Evolutionary conservation across 441 rosid species (phyloP).

Genomic region (Geranium incanum): DNA sequence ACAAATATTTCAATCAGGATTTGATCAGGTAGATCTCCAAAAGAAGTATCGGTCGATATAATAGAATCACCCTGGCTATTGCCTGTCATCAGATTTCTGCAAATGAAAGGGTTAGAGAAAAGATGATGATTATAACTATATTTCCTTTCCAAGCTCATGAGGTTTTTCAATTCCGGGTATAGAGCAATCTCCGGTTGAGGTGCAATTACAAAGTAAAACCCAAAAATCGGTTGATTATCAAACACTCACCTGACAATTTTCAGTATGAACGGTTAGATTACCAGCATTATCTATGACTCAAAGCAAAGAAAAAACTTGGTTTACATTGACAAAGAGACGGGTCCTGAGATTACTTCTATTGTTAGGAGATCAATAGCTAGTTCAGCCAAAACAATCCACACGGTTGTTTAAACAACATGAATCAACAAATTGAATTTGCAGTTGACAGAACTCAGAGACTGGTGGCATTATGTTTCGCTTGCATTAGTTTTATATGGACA

Average conservation of each 20-base stretch:
- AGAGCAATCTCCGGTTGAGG: background rate
- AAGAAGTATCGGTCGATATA: constrained; percentile 28
- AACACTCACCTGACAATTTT: background rate
- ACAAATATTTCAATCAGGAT: constrained; percentile 64
- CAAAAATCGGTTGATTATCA: background rate
- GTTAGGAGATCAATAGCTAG: background rate
- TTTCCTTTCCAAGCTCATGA: background rate
- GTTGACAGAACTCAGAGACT: background rate
- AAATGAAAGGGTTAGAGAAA: constrained; percentile 13
- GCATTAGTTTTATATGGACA: background rate
- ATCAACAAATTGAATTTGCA: background rate
- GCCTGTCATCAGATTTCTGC: constrained; percentile 49
- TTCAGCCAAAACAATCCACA: background rate
- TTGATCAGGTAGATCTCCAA: constrained; percentile 68
- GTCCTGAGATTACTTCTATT: background rate
- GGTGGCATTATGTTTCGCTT: too few relatives aligned
- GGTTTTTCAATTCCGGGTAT: background rate
- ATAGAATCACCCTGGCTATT: constrained; percentile 21
- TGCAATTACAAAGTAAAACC: background rate
- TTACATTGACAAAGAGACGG: background rate
- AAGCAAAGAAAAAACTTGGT: background rate
- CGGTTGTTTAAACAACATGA: background rate
- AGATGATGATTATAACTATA: background rate
- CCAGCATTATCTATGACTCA: background rate
- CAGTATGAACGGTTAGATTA: background rate